A percentile compares a stretch with the other conserved stretches of the same genome.
phyloP scores from a whole-genome alignment of 768 basidiomycete genomes.

The Pulveroboletus sp. region DNA sequence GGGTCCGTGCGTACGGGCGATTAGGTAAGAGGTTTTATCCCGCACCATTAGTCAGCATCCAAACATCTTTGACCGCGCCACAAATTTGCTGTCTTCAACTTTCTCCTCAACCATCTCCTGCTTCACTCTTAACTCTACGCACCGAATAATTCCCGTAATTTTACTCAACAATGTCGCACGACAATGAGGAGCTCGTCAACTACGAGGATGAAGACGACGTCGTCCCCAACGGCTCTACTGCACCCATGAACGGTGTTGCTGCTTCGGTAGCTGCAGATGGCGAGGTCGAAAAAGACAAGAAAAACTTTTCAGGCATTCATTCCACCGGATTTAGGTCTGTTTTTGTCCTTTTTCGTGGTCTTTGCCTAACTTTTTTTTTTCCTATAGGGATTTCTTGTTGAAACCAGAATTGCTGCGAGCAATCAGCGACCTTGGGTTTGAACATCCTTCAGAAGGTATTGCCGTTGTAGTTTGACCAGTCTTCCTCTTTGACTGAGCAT shows the following conservation, averaged over 20 bases:
- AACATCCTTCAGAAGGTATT: conserved; percentile 98
- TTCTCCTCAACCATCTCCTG: conserved; percentile 13
- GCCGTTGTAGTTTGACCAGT: background rate
- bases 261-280: conserved; percentile 45
- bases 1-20: conserved; percentile 31
- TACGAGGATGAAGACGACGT: conserved; percentile 91
- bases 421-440: conserved; percentile 99
- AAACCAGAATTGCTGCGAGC: conserved; percentile 97
- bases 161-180: conserved; percentile 61
- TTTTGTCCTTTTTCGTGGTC: conserved; percentile 5
- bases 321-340: conserved; percentile 97
- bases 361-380: conserved; percentile 9
- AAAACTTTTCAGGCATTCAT: conserved; percentile 99
- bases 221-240: conserved; percentile 54
- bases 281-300: conserved; percentile 79
- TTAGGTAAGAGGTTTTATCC: conserved; percentile 12
- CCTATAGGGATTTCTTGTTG: conserved; percentile 93
- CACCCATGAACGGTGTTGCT: conserved; percentile 48
- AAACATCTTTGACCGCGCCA: conserved; percentile 17
- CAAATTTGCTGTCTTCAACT: conserved; percentile 23
- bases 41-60: conserved; percentile 25
- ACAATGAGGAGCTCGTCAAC: conserved; percentile 91
- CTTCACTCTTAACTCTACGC: conserved; percentile 25
- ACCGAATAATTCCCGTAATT: conserved; percentile 25
- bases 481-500: background rate